A percentile compares a stretch with the other conserved stretches of the same genome.
These are phyloP conservation scores for Parietichytrium sp. DNA, from an alignment of 108 stramenopile species.

Conservation along the genomic window DNA sequence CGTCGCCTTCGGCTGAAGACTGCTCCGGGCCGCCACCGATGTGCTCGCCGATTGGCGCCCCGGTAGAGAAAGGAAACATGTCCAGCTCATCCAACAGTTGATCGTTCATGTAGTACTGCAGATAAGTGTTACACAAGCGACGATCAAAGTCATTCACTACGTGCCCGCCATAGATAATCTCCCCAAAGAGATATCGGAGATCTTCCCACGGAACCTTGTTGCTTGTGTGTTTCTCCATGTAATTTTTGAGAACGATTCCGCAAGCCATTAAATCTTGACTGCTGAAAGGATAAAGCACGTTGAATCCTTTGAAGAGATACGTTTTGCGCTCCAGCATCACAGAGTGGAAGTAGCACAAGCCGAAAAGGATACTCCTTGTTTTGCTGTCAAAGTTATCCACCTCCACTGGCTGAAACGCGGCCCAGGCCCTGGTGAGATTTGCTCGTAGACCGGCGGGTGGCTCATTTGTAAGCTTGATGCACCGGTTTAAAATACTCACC, in stretches of 20 bases:
- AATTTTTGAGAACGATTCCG: slow-evolving; percentile 58
- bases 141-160: slow-evolving; percentile 67
- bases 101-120: slow-evolving; percentile 52
- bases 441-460: slow-evolving; percentile 63
- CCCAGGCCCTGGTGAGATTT: slow-evolving; percentile 63
- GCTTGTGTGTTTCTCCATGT: slow-evolving; percentile 46
- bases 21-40: background rate
- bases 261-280: slow-evolving; percentile 62
- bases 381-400: slow-evolving; percentile 38
- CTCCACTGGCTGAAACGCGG: slow-evolving; percentile 43
- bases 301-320: slow-evolving; percentile 64
- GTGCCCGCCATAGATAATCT: slow-evolving; percentile 73
- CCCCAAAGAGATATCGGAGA: slow-evolving; percentile 67
- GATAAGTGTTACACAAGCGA: slow-evolving; percentile 53
- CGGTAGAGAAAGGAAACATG: slow-evolving; percentile 34
- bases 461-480: slow-evolving; percentile 67
- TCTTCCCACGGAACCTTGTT: slow-evolving; percentile 66
- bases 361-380: slow-evolving; percentile 57
- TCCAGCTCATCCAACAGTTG: slow-evolving; percentile 46
- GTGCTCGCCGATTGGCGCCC: background rate
- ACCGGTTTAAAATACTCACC: slow-evolving; percentile 58
- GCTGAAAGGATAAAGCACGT: slow-evolving; percentile 59
- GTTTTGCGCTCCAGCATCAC: slow-evolving; percentile 60
- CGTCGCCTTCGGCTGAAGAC: background rate
- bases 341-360: slow-evolving; percentile 65